A percentile compares a stretch with the other conserved stretches of the same genome.
These are phyloP conservation scores for Cyclotella sp. DNA, from an alignment of 108 stramenopile genomes.

Conservation along the genomic window DNA sequence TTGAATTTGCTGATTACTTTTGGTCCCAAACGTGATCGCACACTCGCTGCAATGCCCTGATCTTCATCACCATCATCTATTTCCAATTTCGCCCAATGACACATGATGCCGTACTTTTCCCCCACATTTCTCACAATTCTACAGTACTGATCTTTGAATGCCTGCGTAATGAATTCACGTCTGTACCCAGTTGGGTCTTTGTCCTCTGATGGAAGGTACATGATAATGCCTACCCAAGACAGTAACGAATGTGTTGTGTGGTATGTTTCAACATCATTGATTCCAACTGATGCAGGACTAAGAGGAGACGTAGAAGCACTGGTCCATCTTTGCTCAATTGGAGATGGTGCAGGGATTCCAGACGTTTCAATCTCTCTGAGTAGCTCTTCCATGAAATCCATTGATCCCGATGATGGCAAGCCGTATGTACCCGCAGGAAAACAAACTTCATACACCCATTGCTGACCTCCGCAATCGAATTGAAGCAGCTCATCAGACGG, in stretches of 20 bases:
- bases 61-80: conserved; percentile 29
- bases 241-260: conserved; percentile 64
- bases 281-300: conserved; percentile 83
- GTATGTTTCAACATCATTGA: conserved; percentile 39
- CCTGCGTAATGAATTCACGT: conserved; percentile 81
- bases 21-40: conserved; percentile 47
- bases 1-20: conserved; percentile 60
- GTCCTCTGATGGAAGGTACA: conserved; percentile 90
- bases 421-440: conserved; percentile 89
- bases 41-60: conserved; percentile 31
- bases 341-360: conserved; percentile 90
- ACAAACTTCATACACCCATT: conserved; percentile 97
- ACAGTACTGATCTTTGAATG: conserved; percentile 83
- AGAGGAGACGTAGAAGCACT: conserved; percentile 83
- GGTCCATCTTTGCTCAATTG: conserved; percentile 99
- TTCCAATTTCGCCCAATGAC: conserved; percentile 97
- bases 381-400: conserved; percentile 82
- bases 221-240: conserved; percentile 94
- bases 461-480: conserved; percentile 99
- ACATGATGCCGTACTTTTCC: conserved; percentile 65
- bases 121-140: conserved; percentile 75
- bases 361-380: conserved; percentile 82
- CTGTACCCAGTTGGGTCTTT: conserved; percentile 65
- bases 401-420: conserved; percentile 71
- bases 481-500: conserved; percentile 90